Percentiles rank a stretch among this genome's conserved stretches.
Evolutionary conservation across 352 stramenopile species (phyloP).

Genomic region (Phytophthora agathidicida): DNA sequence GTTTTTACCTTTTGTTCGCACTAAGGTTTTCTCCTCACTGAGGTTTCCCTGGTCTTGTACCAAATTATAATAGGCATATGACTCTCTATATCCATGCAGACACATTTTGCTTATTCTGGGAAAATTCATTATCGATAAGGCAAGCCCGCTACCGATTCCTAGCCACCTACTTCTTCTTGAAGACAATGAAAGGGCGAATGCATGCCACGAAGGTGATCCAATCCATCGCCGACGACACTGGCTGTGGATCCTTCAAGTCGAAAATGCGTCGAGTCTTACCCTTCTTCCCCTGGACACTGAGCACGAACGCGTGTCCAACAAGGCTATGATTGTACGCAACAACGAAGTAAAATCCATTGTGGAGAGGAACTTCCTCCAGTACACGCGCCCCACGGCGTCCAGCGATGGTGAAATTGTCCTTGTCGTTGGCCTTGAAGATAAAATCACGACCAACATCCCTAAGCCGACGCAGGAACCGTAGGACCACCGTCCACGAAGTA

Average conservation of each 20-base stretch:
- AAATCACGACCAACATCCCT: constrained; percentile 10
- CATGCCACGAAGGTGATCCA: constrained; percentile 3
- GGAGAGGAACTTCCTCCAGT: neutral
- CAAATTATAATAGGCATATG: constrained; percentile 8
- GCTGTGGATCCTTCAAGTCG: constrained; percentile 1
- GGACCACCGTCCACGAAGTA: constrained; percentile 1
- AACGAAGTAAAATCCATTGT: neutral
- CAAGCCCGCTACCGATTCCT: constrained; percentile 3
- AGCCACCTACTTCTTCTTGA: constrained; percentile 7
- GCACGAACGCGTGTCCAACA: constrained; percentile 5
- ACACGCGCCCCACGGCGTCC: constrained; percentile 4
- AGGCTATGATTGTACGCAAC: constrained; percentile 12
- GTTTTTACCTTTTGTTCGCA: constrained; percentile 9
- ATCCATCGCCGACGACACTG: neutral
- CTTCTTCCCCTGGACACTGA: constrained; percentile 2
- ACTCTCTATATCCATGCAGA: neutral
- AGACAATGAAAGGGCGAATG: constrained; percentile 5
- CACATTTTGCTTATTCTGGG: constrained; percentile 11
- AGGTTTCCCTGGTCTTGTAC: constrained; percentile 12
- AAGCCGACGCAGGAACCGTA: neutral
- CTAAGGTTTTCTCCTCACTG: constrained; percentile 2
- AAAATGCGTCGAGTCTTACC: constrained; percentile 7
- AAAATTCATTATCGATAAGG: constrained; percentile 9
- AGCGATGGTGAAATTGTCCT: constrained; percentile 1
- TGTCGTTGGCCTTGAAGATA: constrained; percentile 5